Base-by-base conservation (phyloP, 2,329 filamentous ascomycete species). In the Clathrospora elynae region DNA sequence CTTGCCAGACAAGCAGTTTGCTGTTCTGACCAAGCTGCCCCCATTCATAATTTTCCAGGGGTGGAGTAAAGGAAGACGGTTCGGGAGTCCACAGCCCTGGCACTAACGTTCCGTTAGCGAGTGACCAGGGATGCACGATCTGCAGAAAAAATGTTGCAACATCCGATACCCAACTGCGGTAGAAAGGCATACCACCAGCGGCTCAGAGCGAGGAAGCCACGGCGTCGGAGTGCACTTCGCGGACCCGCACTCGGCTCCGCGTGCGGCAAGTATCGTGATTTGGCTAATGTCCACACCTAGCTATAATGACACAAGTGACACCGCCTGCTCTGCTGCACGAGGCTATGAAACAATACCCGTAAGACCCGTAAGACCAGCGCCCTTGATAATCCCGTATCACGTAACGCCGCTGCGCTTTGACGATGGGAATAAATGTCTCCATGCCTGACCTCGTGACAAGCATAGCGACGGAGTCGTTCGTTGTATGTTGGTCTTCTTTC, bases 351-450 rank as follows among this genome's bases (percentile, higher is more conserved):
- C 43, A 16, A 13, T 8, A 24, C 10, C 28, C 33, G 43, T 46
- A 37, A 45, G 41, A 24, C 10, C 28, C 33, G 43, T 46, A 37
- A 45, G 41, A 40, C 35, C 44, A 49, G 50, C 34, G 48, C 48
- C 33, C 54, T 60, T 56, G 42, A 42, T 44, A 53, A 51, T 50
- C 43, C n/a, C 14, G 49, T 35, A 51, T 48, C 38, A 25, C 45
- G 34, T 26, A 39, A 29, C 35, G 34, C 23, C 22, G 24, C 31
- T 42, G 44, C 44, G 55, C 49, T 41, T 53, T 38, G 50, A 49
- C 44, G 42, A 12, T 26, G 31, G 39, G 22, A 26, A 23, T 20
- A 46, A 57, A 58, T 55, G 34, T 41, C 58, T 57, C 54, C 36
- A 43, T 48, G 47, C 48, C 46, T 45, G 36, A 45, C 43, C 42